Conservation (phyloP, 352 stramenopile species). For the Peronospora belbahrii region DNA sequence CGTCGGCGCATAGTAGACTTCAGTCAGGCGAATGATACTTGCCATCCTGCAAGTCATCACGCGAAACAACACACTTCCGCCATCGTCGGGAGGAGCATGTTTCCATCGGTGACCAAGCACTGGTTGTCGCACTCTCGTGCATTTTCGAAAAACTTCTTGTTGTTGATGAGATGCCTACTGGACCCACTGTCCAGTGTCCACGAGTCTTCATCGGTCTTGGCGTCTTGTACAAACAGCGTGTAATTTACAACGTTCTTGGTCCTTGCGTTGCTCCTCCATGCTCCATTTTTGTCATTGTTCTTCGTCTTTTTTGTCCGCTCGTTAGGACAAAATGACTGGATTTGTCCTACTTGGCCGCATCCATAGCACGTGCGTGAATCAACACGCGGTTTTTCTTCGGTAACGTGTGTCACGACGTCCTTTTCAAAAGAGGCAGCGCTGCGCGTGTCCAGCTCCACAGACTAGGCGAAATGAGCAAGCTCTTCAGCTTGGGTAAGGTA, state of each 20-base stretch:
- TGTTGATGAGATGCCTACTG: not conserved
- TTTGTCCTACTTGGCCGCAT: not conserved
- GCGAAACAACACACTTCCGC: not conserved
- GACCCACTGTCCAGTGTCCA: no score
- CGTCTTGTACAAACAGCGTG: not conserved
- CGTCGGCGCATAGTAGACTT: not conserved
- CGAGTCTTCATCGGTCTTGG: not conserved
- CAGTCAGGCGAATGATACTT: not conserved
- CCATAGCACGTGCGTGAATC: not conserved
- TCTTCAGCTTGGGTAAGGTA: not conserved
- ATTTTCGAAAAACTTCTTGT: not conserved
- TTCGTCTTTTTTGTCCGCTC: not conserved
- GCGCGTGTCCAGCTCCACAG: not conserved
- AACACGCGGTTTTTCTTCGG: not conserved
- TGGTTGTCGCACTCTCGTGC: not conserved
- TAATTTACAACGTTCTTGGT: not conserved
- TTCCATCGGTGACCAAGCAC: not conserved
- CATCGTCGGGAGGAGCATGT: not conserved
- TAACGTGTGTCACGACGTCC: not conserved
- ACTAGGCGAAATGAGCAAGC: not conserved
- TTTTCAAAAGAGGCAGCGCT: not conserved
- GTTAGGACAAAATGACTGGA: not conserved
- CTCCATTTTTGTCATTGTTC: not conserved
- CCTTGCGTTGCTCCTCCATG: not conserved
- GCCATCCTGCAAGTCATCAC: not conserved